Conservation (phyloP, 1,139 yeast genomes). For the Nakaseomyces delphensis region DNA sequence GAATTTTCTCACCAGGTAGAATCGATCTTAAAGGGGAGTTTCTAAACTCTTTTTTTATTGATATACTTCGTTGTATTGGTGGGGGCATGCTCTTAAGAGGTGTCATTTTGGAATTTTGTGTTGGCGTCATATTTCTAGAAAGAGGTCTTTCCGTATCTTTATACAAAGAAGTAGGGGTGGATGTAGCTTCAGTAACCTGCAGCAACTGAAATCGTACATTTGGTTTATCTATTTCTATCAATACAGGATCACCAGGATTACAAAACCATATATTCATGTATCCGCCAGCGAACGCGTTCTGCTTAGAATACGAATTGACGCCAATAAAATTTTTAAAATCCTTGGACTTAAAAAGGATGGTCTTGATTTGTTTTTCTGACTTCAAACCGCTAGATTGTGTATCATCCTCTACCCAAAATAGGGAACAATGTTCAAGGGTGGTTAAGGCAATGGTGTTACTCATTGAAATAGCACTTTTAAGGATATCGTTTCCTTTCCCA, state of each 20-base stretch:
- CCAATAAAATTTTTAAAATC: conserved; percentile 47
- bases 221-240: conserved; percentile 35
- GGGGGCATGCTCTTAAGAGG: neutral
- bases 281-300: conserved; percentile 13
- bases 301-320: conserved; percentile 25
- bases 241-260: conserved; percentile 46
- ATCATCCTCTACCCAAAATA: conserved; percentile 20
- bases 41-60: neutral
- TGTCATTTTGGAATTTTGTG: neutral
- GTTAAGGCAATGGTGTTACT: conserved; percentile 42
- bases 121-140: neutral
- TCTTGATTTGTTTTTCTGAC: conserved; percentile 24
- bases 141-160: neutral
- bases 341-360: conserved; percentile 37
- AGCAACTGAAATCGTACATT: conserved; percentile 33
- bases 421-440: conserved; percentile 36
- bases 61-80: neutral
- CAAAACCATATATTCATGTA: conserved; percentile 42
- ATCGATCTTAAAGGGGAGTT: neutral
- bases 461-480: conserved; percentile 51
- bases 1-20: conserved; percentile 1
- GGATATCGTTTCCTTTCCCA: conserved; percentile 42
- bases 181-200: conserved; percentile 38
- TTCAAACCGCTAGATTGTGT: conserved; percentile 9
- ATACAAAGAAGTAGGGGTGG: neutral